Evolutionary conservation across 148 eudicot genomes (phyloP).

Genomic region (Vaccinium macrocarpon): DNA sequence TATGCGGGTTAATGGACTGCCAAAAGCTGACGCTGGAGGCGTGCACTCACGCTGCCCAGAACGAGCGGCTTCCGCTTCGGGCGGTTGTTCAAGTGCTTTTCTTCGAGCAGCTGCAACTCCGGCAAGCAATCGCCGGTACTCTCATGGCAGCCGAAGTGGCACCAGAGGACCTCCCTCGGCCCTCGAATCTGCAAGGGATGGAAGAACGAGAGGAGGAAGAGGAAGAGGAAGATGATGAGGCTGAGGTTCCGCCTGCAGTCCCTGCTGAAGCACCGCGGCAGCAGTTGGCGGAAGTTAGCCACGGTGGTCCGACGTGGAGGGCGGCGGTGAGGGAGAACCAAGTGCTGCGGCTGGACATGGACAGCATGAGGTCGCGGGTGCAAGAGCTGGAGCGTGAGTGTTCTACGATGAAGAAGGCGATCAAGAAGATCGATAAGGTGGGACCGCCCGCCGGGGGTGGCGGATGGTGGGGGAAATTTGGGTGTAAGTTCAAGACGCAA

Average conservation of each 20-base stretch:
- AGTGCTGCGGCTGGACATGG: constrained; percentile 82
- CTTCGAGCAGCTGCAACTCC: constrained; percentile 96
- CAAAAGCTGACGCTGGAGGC: constrained; percentile 94
- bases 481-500: constrained; percentile 94
- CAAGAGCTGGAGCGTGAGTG: constrained; percentile 89
- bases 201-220: constrained; percentile 16
- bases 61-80: constrained; percentile 88
- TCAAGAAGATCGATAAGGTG: constrained; percentile 56
- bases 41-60: constrained; percentile 97
- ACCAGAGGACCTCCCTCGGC: constrained; percentile 10
- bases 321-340: constrained; percentile 65
- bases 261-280: constrained; percentile 13
- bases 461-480: constrained; percentile 47
- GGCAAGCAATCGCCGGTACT: constrained; percentile 88
- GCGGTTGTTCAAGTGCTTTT: constrained; percentile 90
- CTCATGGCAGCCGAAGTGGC: constrained; percentile 36
- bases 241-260: neutral
- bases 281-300: constrained; percentile 4
- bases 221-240: neutral
- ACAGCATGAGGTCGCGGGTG: constrained; percentile 81
- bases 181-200: constrained; percentile 21
- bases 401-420: constrained; percentile 70
- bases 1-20: constrained; percentile 75
- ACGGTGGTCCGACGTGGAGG: constrained; percentile 47
- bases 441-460: constrained; percentile 38